Evolutionary conservation across 768 basidiomycete species (phyloP), one percentile per base, ranked within the genome.

Genomic region (Auriscalpium orientale): DNA sequence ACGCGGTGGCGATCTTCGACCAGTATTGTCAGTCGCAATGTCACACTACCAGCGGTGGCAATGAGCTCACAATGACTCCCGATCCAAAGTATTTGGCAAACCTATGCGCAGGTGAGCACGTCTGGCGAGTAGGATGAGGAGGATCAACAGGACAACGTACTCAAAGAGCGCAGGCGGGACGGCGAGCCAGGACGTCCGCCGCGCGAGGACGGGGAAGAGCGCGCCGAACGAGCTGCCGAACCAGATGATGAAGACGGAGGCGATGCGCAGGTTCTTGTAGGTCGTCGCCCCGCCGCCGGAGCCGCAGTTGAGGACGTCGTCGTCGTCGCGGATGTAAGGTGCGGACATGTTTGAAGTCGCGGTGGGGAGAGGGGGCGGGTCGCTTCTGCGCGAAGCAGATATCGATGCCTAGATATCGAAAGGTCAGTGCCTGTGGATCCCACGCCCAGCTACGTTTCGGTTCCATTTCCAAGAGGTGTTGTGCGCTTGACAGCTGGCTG

Each of bases 1-100:
- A 95, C 4, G 89, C 87, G 11, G 93, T 95, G 1, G 91, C 91
- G 56, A 97, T 87, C 89, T 91, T 28, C 28, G 28, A 28, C 2
- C n/a, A 53, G 59, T 45, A n/a, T 20, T 21, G 53, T 45, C 59
- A 11, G 59, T 28, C 8, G 8, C 33, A 7, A 3, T 7, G 33
- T 1, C 20, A 8, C 33, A 40, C 16, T 11, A 1, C 13, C 28
- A 8, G 50, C 37, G 50, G 47, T 20, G 43, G 43, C 16, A 20
- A 34, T 59, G 21, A 28, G 21, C 53, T 55, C 11, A 56, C 58
- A 45, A 57, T 56, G 44, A 56, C 47, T 1, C 57, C 58, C 8
- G 59, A 54, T 18, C 54, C 55, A 36, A 61, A 58, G 51, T 55
- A 62, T 21, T 62, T 62, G 16, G 61, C 61, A 44, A 57, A 43